Evolutionary conservation across 2,329 filamentous ascomycete species (phyloP), one percentile per base, ranked within the genome.

Genomic region (Aspergillus thermomutatus): DNA sequence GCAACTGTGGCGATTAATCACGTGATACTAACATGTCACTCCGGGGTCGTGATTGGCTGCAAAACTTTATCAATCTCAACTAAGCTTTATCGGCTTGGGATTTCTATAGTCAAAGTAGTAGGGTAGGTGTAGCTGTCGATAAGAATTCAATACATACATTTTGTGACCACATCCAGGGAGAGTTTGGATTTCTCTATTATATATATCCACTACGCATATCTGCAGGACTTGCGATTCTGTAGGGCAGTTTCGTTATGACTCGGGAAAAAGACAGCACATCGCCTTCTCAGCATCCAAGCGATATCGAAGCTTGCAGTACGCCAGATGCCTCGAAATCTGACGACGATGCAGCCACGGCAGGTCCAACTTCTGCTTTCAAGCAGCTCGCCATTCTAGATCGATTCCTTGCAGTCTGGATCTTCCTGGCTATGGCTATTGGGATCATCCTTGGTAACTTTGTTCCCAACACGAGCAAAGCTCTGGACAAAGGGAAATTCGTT

Each of bases 361-460:
- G 52, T 14, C 60, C 60, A 27, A 55, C 52, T n/a, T 64, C 62
- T 34, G 62, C 60, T 3, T 66, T 66, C 23, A 31, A 64, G 46
- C 53, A 64, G 9, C 49, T 66, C 6, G 61, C 50, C 5, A 46
- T 66, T 6, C 52, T 64, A 7, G 64, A 66, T 46, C 61, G 57
- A 2, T 64, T 66, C 48, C 62, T 64, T n/a, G 62, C 63, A 2
- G 8, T 88, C 14, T 89, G 89, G 90, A 92, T 93, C 58, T 78
- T 93, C 26, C 80, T 93, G 0, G 88, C 89, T 47, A 93, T 93
- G 86, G 79, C 82, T 0, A 72, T 91, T 5, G 90, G 90, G 7
- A 87, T 93, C 47, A 75, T 92, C 1, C 74, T 93, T 0, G 89
- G 88, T 8, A 92, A 92, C 70, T 89, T 91, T 59, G 87, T 90